Conservation (phyloP, 179 eudicot genomes). For the Spergularia azorica region DNA sequence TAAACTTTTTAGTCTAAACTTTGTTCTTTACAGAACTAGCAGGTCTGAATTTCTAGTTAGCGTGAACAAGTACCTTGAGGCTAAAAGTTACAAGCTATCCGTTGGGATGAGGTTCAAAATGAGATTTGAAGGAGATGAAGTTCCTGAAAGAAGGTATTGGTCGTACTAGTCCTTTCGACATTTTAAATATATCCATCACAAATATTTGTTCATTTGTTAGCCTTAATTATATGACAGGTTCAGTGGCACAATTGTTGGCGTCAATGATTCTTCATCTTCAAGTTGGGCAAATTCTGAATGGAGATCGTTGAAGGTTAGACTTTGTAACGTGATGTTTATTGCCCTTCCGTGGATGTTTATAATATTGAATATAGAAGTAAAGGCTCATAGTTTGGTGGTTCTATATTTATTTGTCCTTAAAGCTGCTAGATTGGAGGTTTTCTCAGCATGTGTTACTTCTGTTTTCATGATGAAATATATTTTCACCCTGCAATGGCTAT, state of each 20-base stretch:
- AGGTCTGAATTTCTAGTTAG: constrained; percentile 83
- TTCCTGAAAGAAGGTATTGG: constrained; percentile 89
- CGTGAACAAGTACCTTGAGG: constrained; percentile 89
- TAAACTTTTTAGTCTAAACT: neutral
- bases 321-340: constrained; percentile 3
- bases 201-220: constrained; percentile 14
- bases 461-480: neutral
- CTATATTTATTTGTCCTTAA: neutral
- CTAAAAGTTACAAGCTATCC: constrained; percentile 65
- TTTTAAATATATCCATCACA: neutral
- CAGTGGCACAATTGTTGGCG: constrained; percentile 94
- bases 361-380: neutral
- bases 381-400: neutral
- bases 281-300: constrained; percentile 87
- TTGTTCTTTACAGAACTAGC: constrained; percentile 62
- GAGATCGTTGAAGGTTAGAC: constrained; percentile 83
- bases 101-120: constrained; percentile 96
- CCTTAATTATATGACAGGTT: constrained; percentile 45
- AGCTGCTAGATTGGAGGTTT: constrained; percentile 1
- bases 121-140: constrained; percentile 95
- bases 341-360: neutral
- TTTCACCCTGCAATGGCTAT: neutral
- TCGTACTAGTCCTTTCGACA: neutral
- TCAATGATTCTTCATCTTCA: constrained; percentile 58
- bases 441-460: neutral